Percentiles rank a stretch among this genome's conserved stretches.
Evolutionary conservation across 257 asterid genomes (phyloP).

Genomic region (Primulina tabacum): DNA sequence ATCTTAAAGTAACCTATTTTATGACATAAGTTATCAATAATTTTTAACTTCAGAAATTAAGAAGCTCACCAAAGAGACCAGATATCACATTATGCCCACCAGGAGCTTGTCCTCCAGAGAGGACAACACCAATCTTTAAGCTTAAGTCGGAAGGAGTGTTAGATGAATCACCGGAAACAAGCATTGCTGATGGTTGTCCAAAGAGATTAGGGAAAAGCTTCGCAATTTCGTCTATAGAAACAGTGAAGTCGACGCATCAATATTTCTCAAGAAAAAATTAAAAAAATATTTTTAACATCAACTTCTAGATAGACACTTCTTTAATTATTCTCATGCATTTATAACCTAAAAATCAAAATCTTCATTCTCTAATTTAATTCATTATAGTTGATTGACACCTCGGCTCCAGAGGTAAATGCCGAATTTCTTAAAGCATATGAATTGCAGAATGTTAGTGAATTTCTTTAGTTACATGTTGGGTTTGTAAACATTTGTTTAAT

Average conservation of each 20-base stretch:
- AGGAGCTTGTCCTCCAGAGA: conserved; percentile 99
- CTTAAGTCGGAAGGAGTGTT: conserved; percentile 26
- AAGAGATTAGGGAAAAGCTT: conserved; percentile 77
- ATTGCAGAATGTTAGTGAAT: too few species aligned
- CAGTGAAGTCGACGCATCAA: conserved; percentile 5
- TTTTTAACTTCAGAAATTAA: conserved; percentile 1
- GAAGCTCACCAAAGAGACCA: conserved; percentile 74
- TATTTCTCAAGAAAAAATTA: not conserved
- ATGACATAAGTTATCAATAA: not conserved
- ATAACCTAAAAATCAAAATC: not conserved
- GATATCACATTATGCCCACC: conserved; percentile 99
- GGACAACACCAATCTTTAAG: conserved; percentile 87
- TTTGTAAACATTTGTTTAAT: too few species aligned
- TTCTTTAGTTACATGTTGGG: too few species aligned
- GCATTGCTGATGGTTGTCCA: conserved; percentile 85
- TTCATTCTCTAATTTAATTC: not conserved
- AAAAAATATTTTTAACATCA: not conserved
- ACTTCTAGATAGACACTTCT: not conserved
- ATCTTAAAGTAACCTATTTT: conserved; percentile 12
- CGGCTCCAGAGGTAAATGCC: too few species aligned
- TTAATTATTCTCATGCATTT: not conserved
- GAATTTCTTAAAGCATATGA: too few species aligned
- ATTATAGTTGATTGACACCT: too few species aligned
- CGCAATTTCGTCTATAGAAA: conserved; percentile 79
- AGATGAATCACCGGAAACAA: conserved; percentile 60